Evolutionary conservation across 164 flowering plant genomes (phyloP).

Genomic region (Magnolia officinalis): DNA sequence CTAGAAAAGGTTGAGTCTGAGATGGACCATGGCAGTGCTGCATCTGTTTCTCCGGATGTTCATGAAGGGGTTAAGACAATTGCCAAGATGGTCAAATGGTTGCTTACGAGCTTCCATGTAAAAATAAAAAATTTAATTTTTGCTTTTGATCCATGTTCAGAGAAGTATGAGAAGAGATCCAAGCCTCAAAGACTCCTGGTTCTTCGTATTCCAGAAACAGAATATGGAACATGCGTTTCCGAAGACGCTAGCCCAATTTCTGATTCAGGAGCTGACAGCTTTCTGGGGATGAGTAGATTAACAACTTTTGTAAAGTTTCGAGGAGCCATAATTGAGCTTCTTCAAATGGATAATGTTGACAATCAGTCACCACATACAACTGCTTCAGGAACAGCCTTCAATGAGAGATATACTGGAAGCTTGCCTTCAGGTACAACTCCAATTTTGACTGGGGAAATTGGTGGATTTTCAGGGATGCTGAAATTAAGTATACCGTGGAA

Average conservation of each 20-base stretch:
- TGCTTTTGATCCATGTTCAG: conserved; percentile 69
- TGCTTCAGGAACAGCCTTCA: conserved; percentile 25
- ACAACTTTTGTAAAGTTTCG: conserved; percentile 68
- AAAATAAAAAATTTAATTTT: conserved; percentile 64
- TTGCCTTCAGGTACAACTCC: conserved; percentile 37
- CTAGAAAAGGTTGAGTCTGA: conserved; percentile 33
- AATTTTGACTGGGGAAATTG: conserved; percentile 58
- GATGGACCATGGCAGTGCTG: conserved; percentile 17
- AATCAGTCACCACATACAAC: conserved; percentile 22
- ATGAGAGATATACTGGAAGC: conserved; percentile 27
- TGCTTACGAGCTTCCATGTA: conserved; percentile 80
- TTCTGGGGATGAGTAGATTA: conserved; percentile 59
- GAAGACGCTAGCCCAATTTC: conserved; percentile 36
- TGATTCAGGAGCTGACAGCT: conserved; percentile 34
- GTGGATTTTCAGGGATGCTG: conserved; percentile 79
- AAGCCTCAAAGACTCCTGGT: conserved; percentile 41
- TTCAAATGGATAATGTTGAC: conserved; percentile 46
- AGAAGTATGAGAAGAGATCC: conserved; percentile 27
- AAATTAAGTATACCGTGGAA: conserved; percentile 86
- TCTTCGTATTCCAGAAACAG: conserved; percentile 62
- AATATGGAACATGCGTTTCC: conserved; percentile 71
- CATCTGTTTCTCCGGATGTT: conserved; percentile 44
- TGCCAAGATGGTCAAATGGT: conserved; percentile 84
- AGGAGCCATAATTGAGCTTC: conserved; percentile 77
- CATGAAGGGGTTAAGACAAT: conserved; percentile 93